A percentile compares a stretch with the other conserved stretches of the same genome.
phyloP scores from a whole-genome alignment of 352 stramenopile genomes.

The Elongisporangium undulatum region DNA sequence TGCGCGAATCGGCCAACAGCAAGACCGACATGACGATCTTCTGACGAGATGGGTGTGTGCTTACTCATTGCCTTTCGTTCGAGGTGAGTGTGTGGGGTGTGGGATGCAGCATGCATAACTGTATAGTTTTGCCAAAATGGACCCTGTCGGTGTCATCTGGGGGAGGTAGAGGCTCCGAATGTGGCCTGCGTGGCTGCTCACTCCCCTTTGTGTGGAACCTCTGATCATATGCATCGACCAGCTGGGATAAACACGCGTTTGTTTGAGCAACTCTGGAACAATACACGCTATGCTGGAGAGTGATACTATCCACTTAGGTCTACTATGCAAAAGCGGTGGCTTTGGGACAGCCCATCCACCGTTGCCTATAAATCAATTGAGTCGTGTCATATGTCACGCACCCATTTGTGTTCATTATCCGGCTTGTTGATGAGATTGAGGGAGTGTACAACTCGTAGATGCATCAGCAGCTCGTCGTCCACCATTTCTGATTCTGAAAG shows the following conservation, averaged over 20 bases:
- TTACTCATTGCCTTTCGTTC: not conserved
- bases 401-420: not conserved
- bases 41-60: not conserved
- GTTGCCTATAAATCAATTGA: not conserved
- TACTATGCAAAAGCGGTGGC: not conserved
- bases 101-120: not conserved
- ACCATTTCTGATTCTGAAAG: not conserved
- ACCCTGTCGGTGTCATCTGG: not conserved
- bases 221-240: not conserved
- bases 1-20: not conserved
- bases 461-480: not conserved
- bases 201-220: not conserved
- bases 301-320: not conserved
- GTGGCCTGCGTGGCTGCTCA: not conserved
- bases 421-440: not conserved
- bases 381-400: not conserved
- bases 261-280: not conserved
- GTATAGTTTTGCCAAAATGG: not conserved
- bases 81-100: not conserved
- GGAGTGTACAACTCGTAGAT: not conserved
- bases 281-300: not conserved
- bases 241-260: not conserved
- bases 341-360: not conserved
- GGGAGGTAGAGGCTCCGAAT: not conserved
- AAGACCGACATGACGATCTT: not conserved